phyloP scores from a whole-genome alignment of 306 rosid species.

The Inga oerstediana region DNA sequence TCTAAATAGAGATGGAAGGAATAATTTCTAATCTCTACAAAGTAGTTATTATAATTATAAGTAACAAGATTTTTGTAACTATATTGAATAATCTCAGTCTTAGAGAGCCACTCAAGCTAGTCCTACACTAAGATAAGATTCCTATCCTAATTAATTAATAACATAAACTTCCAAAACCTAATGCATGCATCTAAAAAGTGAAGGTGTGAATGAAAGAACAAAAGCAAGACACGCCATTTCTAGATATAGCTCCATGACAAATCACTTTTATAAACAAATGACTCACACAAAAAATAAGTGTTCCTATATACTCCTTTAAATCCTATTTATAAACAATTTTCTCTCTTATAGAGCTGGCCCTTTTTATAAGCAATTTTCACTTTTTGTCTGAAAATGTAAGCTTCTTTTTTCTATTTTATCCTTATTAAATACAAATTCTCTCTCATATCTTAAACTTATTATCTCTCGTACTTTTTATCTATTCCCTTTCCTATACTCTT shows the following conservation, averaged over 20 bases:
- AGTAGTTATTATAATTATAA: not conserved
- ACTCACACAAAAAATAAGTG: not conserved
- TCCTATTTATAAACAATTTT: no score
- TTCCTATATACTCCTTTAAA: no score
- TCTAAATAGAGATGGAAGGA: no score
- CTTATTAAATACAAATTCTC: no score
- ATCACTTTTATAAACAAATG: slow-evolving; percentile 14
- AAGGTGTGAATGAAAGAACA: slow-evolving; percentile 19
- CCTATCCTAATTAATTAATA: not conserved
- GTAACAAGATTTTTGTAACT: not conserved
- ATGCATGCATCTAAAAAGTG: slow-evolving; percentile 18
- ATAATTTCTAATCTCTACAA: no score
- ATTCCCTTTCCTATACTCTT: no score
- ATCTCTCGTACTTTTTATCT: no score
- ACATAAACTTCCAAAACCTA: slow-evolving; percentile 30
- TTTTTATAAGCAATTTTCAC: no score
- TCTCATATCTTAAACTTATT: no score
- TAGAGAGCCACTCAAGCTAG: not conserved
- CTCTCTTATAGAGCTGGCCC: no score
- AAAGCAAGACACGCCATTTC: slow-evolving; percentile 34
- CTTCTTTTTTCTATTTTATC: no score
- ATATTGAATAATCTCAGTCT: not conserved
- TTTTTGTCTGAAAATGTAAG: no score
- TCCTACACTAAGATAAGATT: not conserved
- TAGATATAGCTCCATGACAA: slow-evolving; percentile 24